Conservation (phyloP, 176 grass and related monocot genomes). For the Rhynchospora tenuis region DNA sequence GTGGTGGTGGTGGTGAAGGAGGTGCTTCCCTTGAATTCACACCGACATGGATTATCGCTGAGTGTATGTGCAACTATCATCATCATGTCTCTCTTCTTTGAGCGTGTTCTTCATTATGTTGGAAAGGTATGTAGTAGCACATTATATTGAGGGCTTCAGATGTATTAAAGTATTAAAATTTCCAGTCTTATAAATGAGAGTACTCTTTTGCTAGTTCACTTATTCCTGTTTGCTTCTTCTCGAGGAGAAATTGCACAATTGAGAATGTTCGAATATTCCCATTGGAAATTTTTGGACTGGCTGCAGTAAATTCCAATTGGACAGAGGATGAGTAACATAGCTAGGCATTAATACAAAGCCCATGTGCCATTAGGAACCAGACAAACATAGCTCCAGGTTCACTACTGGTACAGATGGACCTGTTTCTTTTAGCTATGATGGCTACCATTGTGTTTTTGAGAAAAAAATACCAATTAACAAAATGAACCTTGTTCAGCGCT, state of each 20-base stretch:
- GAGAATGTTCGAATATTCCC: neutral
- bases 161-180: neutral
- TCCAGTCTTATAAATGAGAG: neutral
- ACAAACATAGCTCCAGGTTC: neutral
- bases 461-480: neutral
- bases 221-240: neutral
- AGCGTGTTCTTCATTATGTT: conserved; percentile 54
- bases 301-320: neutral
- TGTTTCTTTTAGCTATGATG: neutral
- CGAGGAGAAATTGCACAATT: too few species aligned
- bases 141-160: neutral
- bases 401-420: neutral
- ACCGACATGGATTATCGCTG: conserved; percentile 87
- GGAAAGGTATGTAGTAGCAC: conserved; percentile 50
- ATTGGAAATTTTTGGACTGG: too few species aligned
- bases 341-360: neutral
- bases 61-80: conserved; percentile 66
- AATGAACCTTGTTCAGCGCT: neutral
- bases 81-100: conserved; percentile 73
- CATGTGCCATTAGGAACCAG: neutral
- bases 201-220: neutral
- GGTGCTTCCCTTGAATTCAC: conserved; percentile 53
- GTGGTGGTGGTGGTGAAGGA: conserved; percentile 23
- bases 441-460: neutral
- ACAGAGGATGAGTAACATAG: neutral